Conservation (phyloP, 805 yeast species). For the Geotrichum ghanense region DNA sequence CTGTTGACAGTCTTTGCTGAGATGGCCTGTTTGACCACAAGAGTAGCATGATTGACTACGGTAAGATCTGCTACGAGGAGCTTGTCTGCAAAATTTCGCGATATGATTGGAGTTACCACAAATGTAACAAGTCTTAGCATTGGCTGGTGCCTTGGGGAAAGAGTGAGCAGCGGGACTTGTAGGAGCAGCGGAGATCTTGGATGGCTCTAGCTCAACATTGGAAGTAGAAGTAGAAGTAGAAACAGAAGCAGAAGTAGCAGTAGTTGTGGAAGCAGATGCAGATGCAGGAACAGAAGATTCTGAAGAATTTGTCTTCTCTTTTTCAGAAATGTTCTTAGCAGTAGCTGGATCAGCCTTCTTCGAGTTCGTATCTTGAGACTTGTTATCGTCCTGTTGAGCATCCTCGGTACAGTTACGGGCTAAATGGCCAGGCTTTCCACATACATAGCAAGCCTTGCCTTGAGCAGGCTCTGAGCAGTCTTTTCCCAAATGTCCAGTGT, state of each 20-base stretch:
- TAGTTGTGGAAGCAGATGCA: slow-evolving; percentile 17
- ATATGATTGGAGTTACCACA: slow-evolving; percentile 73
- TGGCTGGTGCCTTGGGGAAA: slow-evolving; percentile 8
- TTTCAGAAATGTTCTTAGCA: neutral
- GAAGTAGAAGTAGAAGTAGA: neutral
- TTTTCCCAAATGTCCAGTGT: slow-evolving; percentile 74
- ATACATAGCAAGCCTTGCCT: slow-evolving; percentile 61
- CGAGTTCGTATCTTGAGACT: too few relatives aligned
- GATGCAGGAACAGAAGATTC: slow-evolving; percentile 9
- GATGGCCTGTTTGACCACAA: slow-evolving; percentile 89
- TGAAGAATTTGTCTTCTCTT: slow-evolving; percentile 3
- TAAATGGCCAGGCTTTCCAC: slow-evolving; percentile 70
- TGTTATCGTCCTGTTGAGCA: slow-evolving; percentile 14
- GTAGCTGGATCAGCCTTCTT: neutral
- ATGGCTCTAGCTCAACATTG: too few relatives aligned
- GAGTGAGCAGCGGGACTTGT: neutral
- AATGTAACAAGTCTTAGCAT: slow-evolving; percentile 51
- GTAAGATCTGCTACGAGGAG: neutral
- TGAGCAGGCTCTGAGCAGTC: slow-evolving; percentile 58
- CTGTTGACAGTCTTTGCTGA: slow-evolving; percentile 79
- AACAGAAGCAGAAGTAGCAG: slow-evolving; percentile 6
- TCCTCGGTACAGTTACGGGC: slow-evolving; percentile 51
- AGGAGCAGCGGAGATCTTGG: slow-evolving; percentile 3
- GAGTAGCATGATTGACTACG: slow-evolving; percentile 52
- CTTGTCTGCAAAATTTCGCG: slow-evolving; percentile 51